Base-by-base conservation (phyloP, 345 rosid genomes). In the Rhizophora mangle region DNA sequence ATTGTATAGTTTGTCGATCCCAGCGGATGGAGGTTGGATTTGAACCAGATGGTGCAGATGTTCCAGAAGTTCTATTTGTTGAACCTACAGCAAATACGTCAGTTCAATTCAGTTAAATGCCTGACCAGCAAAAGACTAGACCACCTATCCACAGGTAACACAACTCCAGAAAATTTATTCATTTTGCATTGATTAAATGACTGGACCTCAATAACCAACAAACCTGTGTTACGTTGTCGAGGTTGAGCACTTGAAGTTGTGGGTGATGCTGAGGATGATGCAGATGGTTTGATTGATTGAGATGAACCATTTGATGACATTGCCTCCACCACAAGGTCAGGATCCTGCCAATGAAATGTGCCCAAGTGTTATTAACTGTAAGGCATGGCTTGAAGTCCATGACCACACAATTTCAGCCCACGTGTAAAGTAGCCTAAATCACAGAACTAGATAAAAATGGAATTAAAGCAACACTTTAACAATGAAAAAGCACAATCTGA, bases 1-100 rank as follows among this genome's bases (percentile, higher is more conserved):
- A 96, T 47, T 89, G 99, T 76, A 96, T 79, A 15, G 99, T 96
- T 73, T 86, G 87, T 32, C 87, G 79, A 82, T 96, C 96, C 98
- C 96, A 92, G 37, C 91, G 97, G 68, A 88, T 49, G 71, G 96
- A 77, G 80, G 83, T 66, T 63, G 89, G 75, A 83, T 54, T 82
- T 63, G 89, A 68, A 68, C 85, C 86, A 4, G 90, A 57, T 37
- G 87, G 73, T 46, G 90, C 79, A 13, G 96, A 82, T 56, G 95
- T 58, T 51, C 86, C 89, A 64, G 97, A 69, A 52, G 74, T 72
- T 77, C 96, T 83, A 64, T 93, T 71, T 71, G 84, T 77, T 39
- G 96, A 87, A 31, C 96, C 99, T 90, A 72, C 69, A 75, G 62
- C 63, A 74, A 37, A 68, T 10, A 65, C 27, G 67, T 54, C 39